Evolutionary conservation across 768 basidiomycete genomes (phyloP).

Genomic region (Lentinula sp.): DNA sequence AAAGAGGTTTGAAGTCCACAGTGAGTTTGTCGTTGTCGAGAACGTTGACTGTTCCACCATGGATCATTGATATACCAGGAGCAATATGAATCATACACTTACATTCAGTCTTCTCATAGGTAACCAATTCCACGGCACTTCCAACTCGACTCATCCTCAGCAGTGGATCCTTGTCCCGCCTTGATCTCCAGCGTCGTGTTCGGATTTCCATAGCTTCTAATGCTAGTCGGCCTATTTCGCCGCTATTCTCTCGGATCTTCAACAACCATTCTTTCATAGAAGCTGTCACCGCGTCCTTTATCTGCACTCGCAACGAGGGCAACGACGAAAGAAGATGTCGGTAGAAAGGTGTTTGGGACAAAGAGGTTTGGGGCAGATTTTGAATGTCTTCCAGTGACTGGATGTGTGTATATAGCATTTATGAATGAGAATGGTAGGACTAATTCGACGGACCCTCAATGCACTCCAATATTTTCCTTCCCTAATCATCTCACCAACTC

Average conservation of each 20-base stretch:
- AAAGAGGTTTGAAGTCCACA: slow-evolving; percentile 92
- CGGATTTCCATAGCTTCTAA: slow-evolving; percentile 87
- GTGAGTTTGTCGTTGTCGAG: slow-evolving; percentile 84
- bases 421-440: slow-evolving; percentile 17
- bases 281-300: slow-evolving; percentile 91
- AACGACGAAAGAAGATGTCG: slow-evolving; percentile 87
- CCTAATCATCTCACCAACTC: slow-evolving; percentile 89
- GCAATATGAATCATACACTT: slow-evolving; percentile 25
- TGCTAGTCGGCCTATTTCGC: slow-evolving; percentile 80
- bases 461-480: slow-evolving; percentile 97
- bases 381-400: slow-evolving; percentile 96
- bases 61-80: slow-evolving; percentile 8
- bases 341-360: slow-evolving; percentile 91
- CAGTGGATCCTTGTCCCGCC: slow-evolving; percentile 80
- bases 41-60: slow-evolving; percentile 62
- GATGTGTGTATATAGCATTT: slow-evolving; percentile 15
- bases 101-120: slow-evolving; percentile 95
- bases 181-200: slow-evolving; percentile 73
- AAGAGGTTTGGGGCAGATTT: slow-evolving; percentile 78
- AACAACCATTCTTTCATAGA: slow-evolving; percentile 96
- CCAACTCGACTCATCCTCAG: slow-evolving; percentile 75
- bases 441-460: slow-evolving; percentile 65
- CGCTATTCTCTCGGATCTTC: slow-evolving; percentile 86
- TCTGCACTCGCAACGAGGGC: slow-evolving; percentile 82
- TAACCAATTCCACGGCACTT: slow-evolving; percentile 87